Evolutionary conservation across 768 basidiomycete genomes (phyloP).

Genomic region (Stropharia rugosoannulata): DNA sequence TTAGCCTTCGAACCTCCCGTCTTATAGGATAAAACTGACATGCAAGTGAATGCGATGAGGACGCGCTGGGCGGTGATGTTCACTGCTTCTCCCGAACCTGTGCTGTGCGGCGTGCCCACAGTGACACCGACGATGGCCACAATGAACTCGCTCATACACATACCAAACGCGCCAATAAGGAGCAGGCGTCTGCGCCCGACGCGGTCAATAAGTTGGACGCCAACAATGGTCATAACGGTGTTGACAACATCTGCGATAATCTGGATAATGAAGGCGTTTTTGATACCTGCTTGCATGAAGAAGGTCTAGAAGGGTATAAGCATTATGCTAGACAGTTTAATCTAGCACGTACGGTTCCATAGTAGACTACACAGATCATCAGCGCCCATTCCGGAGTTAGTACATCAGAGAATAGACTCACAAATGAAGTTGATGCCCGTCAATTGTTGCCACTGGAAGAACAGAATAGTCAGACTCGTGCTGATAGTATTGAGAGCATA

Average conservation of each 20-base stretch:
- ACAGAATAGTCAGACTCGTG: not conserved
- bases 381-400: not conserved
- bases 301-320: conserved; percentile 32
- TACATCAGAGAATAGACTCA: not conserved
- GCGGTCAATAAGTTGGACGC: conserved; percentile 75
- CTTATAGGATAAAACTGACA: too few species aligned
- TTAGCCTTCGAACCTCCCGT: too few species aligned
- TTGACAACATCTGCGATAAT: conserved; percentile 66
- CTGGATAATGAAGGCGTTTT: conserved; percentile 52
- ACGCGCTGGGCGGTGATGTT: conserved; percentile 52
- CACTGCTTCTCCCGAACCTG: conserved; percentile 11
- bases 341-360: conserved; percentile 12
- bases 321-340: not conserved
- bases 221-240: conserved; percentile 72
- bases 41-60: conserved; percentile 46
- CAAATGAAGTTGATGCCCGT: conserved; percentile 68
- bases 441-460: conserved; percentile 55
- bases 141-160: conserved; percentile 83
- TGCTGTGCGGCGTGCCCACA: conserved; percentile 16
- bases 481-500: not conserved
- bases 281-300: conserved; percentile 56
- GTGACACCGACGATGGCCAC: conserved; percentile 47
- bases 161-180: conserved; percentile 74
- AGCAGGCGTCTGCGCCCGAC: conserved; percentile 79
- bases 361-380: conserved; percentile 13